phyloP scores from a whole-genome alignment of 129 eudicot genomes.

The Ambrosia trifida region DNA sequence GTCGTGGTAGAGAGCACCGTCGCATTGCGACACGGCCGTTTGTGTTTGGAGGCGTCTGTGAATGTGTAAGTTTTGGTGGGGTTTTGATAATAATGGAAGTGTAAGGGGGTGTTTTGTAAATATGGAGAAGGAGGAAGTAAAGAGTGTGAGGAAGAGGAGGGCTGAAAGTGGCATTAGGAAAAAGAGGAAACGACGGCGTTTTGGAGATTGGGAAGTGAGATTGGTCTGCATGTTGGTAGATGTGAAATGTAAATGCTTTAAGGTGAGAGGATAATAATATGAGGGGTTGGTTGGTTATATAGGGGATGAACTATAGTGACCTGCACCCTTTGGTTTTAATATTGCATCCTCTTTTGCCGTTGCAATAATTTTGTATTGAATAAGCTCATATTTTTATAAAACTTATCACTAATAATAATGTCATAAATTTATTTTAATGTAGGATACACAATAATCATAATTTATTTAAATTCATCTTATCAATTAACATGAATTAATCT shows the following conservation, averaged over 20 bases:
- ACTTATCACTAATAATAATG: too few relatives aligned
- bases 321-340: constrained; percentile 11
- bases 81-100: constrained; percentile 24
- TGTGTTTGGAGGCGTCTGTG: constrained; percentile 48
- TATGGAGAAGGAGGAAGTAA: constrained; percentile 18
- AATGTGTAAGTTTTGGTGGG: constrained; percentile 27
- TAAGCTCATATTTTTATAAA: too few relatives aligned
- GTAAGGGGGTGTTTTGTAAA: constrained; percentile 27
- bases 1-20: constrained; percentile 61
- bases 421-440: too few relatives aligned
- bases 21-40: constrained; percentile 54
- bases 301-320: constrained; percentile 6
- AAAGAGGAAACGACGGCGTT: constrained; percentile 38
- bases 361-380: neutral
- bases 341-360: neutral
- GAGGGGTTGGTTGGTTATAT: constrained; percentile 13
- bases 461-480: too few relatives aligned
- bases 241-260: constrained; percentile 26
- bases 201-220: constrained; percentile 16
- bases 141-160: constrained; percentile 39
- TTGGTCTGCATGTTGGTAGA: constrained; percentile 30
- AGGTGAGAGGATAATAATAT: constrained; percentile 10
- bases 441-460: too few relatives aligned
- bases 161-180: constrained; percentile 37
- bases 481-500: too few relatives aligned